These are phyloP conservation scores for Fraxinus latifolia DNA, from an alignment of 305 asterid species.

Conservation along the genomic window DNA sequence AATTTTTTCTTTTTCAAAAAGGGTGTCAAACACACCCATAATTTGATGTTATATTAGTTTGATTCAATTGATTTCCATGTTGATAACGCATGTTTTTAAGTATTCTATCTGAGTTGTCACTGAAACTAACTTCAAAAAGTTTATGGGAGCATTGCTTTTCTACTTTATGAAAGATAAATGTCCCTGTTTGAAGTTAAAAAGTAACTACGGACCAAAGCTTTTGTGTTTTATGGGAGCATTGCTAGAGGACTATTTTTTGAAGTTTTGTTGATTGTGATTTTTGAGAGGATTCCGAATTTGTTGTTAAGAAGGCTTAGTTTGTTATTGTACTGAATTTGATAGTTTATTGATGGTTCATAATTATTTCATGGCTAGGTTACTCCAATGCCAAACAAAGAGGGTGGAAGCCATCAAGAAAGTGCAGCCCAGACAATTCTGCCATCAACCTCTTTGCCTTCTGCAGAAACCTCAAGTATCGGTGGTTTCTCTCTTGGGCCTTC, in stretches of 20 bases:
- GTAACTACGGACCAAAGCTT: constrained; percentile 8
- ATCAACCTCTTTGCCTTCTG: constrained; percentile 28
- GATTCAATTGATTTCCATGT: constrained; percentile 1
- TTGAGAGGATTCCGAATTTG: background rate
- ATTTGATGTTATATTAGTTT: background rate
- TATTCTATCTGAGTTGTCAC: constrained; percentile 14
- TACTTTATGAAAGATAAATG: constrained; percentile 6
- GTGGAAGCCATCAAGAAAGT: constrained; percentile 26
- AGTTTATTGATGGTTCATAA: background rate
- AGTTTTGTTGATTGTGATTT: background rate
- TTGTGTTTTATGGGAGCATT: constrained; percentile 15
- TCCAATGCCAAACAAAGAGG: constrained; percentile 46
- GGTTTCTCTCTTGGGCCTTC: constrained; percentile 48
- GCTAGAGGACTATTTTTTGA: background rate
- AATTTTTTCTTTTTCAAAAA: no score
- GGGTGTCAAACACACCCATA: no score
- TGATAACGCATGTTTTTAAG: background rate
- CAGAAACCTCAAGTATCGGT: constrained; percentile 32
- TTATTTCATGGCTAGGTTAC: constrained; percentile 46
- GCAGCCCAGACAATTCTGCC: constrained; percentile 21
- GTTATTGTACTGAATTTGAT: background rate
- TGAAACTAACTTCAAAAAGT: constrained; percentile 9
- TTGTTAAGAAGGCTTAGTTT: background rate
- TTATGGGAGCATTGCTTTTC: background rate
- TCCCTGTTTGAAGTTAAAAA: constrained; percentile 17